Evolutionary conservation across 2,329 filamentous ascomycete species (phyloP).

Genomic region (Rhexocercosporidium sp.): DNA sequence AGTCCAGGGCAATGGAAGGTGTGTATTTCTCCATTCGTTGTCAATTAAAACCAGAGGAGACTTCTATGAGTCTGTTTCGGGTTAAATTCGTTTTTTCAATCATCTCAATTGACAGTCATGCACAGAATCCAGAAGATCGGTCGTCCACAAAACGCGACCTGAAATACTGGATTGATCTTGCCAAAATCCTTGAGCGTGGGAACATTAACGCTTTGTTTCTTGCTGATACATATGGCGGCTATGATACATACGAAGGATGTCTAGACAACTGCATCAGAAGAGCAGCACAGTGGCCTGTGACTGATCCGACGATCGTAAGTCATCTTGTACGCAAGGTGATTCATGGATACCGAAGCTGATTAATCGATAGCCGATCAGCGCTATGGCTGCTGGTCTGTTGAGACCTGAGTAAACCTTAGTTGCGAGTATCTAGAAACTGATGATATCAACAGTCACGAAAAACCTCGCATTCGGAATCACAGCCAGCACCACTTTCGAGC

Average conservation of each 20-base stretch:
- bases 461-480: conserved; percentile 71
- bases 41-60: no score
- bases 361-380: conserved; percentile 57
- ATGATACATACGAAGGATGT: conserved; percentile 67
- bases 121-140: conserved; percentile 63
- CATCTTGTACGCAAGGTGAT: not conserved
- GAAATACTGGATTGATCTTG: conserved; percentile 68
- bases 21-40: not conserved
- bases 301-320: conserved; percentile 66
- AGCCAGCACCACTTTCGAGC: conserved; percentile 67
- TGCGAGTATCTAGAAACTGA: not conserved
- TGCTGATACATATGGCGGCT: conserved; percentile 63
- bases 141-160: conserved; percentile 65
- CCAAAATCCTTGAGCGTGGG: conserved; percentile 64
- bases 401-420: no score
- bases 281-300: conserved; percentile 73
- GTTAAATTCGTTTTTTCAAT: not conserved
- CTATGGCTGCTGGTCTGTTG: conserved; percentile 62
- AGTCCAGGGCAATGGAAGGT: conserved; percentile 72
- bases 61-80: not conserved
- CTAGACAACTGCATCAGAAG: conserved; percentile 64
- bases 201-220: conserved; percentile 69
- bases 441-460: conserved; percentile 53
- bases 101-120: not conserved
- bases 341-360: not conserved